Conservation (phyloP, 106 monocot species). For the Alisma plantagoaquatica region DNA sequence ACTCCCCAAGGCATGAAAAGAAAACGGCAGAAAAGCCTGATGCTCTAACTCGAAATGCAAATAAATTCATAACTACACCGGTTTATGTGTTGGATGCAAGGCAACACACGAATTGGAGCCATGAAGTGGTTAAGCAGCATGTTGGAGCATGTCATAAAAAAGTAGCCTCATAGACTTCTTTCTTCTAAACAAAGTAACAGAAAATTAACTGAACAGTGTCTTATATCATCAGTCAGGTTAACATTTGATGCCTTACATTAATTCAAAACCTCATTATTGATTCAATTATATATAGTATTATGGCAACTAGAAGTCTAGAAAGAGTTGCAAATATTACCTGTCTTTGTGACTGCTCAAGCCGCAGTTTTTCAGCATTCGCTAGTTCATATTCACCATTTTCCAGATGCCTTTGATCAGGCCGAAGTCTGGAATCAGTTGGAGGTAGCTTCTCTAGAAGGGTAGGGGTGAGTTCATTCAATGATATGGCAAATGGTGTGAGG, state of each 20-base stretch:
- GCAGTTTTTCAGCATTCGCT: conserved; percentile 89
- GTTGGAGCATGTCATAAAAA: no score
- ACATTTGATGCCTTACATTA: no score
- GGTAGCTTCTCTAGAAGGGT: conserved; percentile 56
- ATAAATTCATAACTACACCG: no score
- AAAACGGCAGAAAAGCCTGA: no score
- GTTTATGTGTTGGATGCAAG: no score
- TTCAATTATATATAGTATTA: background rate
- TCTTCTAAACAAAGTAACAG: background rate
- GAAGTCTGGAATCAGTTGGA: conserved; percentile 79
- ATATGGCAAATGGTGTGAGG: conserved; percentile 86
- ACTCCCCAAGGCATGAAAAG: no score
- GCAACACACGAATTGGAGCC: no score
- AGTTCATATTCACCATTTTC: conserved; percentile 96
- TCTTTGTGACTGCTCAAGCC: conserved; percentile 93
- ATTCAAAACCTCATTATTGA: no score
- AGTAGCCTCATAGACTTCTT: background rate
- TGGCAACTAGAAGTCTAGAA: background rate
- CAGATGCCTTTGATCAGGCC: conserved; percentile 85
- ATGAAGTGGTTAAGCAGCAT: no score
- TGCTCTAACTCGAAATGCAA: no score
- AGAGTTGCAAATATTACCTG: conserved; percentile 40
- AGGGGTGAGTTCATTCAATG: conserved; percentile 69
- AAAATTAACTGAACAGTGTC: no score
- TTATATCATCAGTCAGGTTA: no score